These are phyloP conservation scores for Acanthamoeba culbertsoni DNA, from an alignment of 208 protist species.

Conservation along the genomic window DNA sequence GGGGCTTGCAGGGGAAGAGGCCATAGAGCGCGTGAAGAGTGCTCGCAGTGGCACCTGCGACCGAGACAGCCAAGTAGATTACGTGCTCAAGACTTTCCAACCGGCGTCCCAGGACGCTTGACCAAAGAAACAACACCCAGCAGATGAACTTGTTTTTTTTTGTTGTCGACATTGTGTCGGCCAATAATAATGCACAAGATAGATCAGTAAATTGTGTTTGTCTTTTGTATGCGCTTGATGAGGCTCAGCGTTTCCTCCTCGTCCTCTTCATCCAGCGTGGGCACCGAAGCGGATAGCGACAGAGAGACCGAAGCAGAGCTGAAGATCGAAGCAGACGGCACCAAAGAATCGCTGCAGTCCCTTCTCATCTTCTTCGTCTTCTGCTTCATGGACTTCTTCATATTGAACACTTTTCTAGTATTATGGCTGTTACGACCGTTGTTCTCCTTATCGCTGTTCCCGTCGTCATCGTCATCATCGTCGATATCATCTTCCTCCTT, in stretches of 20 bases:
- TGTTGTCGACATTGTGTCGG: too few relatives aligned
- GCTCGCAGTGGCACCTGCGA: too few relatives aligned
- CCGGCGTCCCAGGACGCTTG: too few relatives aligned
- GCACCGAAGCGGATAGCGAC: background rate
- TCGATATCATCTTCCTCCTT: background rate
- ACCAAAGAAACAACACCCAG: too few relatives aligned
- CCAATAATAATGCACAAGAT: too few relatives aligned
- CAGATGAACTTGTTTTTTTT: background rate
- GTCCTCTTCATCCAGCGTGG: background rate
- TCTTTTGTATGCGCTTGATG: conserved; percentile 41
- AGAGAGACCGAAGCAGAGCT: background rate
- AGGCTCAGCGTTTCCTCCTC: background rate
- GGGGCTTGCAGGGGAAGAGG: too few relatives aligned
- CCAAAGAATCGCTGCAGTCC: background rate
- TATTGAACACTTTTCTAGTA: background rate
- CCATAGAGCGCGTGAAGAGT: too few relatives aligned
- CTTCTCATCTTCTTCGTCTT: background rate
- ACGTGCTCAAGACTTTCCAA: too few relatives aligned
- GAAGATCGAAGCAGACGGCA: background rate
- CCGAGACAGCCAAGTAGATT: too few relatives aligned
- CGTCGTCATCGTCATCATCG: background rate
- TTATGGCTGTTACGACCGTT: background rate
- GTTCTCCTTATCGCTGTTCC: background rate
- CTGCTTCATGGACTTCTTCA: background rate
- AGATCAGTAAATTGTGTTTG: background rate